These are phyloP conservation scores for Fusarium tupiense DNA, from an alignment of 2,329 filamentous ascomycete species.

Conservation along the genomic window DNA sequence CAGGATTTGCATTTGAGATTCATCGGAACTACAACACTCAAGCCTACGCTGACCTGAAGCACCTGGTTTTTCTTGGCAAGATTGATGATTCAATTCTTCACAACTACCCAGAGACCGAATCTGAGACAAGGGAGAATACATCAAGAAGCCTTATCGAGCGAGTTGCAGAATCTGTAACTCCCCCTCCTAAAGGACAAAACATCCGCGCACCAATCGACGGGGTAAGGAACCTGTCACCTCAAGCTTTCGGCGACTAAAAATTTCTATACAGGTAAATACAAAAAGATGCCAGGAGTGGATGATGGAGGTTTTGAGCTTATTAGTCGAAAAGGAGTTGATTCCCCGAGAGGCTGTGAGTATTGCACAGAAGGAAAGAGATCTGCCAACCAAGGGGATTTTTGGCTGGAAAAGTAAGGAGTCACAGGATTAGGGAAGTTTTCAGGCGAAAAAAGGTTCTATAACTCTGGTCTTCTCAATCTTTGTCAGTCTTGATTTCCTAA, in stretches of 20 bases:
- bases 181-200: fast-evolving
- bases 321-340: fast-evolving
- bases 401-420: not conserved
- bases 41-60: fast-evolving
- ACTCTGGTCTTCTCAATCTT: fast-evolving
- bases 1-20: not conserved
- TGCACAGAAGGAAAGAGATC: not conserved
- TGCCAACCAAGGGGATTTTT: not conserved
- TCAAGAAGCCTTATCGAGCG: fast-evolving
- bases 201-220: not conserved
- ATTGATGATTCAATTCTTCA: fast-evolving
- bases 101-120: fast-evolving
- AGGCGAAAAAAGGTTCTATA: too few species aligned
- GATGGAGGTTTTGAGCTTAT: fast-evolving
- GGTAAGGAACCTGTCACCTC: fast-evolving
- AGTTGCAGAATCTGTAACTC: fast-evolving
- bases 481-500: too few species aligned
- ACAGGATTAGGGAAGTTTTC: fast-evolving
- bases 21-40: not conserved
- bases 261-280: not conserved
- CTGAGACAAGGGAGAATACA: fast-evolving
- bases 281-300: not conserved
- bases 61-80: not conserved
- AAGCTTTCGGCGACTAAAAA: fast-evolving
- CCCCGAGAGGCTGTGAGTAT: not conserved